phyloP scores from a whole-genome alignment of 441 rosid species.

The Monsonia emarginata region DNA sequence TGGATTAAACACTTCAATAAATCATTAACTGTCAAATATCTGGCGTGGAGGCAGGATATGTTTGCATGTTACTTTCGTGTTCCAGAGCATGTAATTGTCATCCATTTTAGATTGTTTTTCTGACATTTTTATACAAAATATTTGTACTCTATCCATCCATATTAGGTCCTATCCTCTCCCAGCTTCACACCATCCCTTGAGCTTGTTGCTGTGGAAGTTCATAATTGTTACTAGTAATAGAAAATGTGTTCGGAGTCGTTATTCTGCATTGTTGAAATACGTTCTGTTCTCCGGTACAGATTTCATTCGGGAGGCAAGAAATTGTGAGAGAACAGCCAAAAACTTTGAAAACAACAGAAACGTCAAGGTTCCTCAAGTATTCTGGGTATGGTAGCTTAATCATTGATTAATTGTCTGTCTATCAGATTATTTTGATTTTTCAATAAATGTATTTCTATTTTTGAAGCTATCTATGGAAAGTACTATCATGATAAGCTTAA shows the following conservation, averaged over 20 bases:
- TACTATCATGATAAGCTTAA: constrained; percentile 14
- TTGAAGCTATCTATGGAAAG: constrained; percentile 1
- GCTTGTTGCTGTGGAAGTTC: not conserved
- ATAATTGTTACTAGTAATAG: not conserved
- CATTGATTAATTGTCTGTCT: constrained; percentile 1
- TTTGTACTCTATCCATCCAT: no score
- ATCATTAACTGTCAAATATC: no score
- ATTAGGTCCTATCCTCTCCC: not conserved
- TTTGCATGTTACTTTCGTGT: no score
- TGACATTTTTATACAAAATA: no score
- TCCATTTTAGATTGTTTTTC: no score
- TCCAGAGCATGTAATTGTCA: no score
- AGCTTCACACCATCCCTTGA: not conserved
- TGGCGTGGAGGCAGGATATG: no score
- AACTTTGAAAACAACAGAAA: constrained; percentile 47
- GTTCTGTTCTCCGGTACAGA: constrained; percentile 30
- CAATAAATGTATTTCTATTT: constrained; percentile 2
- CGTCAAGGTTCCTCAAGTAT: constrained; percentile 51
- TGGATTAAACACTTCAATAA: no score
- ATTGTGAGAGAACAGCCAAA: constrained; percentile 60
- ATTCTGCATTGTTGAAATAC: not conserved
- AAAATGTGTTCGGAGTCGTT: not conserved
- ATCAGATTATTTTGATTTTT: constrained; percentile 10
- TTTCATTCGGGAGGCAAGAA: constrained; percentile 77
- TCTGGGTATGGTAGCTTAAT: constrained; percentile 45